Evolutionary conservation across 768 basidiomycete species (phyloP).

Genomic region (Hygrophorus russula): DNA sequence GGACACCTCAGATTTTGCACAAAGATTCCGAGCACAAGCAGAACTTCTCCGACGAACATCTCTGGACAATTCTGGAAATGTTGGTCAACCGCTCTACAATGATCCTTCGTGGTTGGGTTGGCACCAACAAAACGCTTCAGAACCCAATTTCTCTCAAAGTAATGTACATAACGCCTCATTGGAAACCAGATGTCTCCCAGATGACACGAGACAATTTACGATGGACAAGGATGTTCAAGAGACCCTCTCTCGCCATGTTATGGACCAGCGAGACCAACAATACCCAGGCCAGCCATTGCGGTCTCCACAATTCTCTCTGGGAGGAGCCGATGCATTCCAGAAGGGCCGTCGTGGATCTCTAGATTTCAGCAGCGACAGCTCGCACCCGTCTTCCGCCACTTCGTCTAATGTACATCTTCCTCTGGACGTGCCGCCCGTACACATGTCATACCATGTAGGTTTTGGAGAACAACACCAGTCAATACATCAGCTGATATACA

Average conservation of each 20-base stretch:
- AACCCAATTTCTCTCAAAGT: neutral
- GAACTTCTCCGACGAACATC: slow-evolving; percentile 28
- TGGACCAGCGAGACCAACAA: too few species aligned
- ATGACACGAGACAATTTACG: neutral
- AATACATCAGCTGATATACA: neutral
- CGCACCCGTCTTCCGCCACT: slow-evolving; percentile 40
- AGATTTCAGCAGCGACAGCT: slow-evolving; percentile 34
- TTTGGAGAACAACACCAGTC: neutral
- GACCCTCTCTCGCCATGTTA: neutral
- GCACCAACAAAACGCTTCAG: slow-evolving; percentile 6
- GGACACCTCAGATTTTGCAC: slow-evolving; percentile 26
- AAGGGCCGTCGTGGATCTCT: slow-evolving; percentile 18
- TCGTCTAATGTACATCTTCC: slow-evolving; percentile 46
- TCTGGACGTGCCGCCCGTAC: slow-evolving; percentile 11
- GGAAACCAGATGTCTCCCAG: neutral
- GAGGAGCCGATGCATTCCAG: too few species aligned
- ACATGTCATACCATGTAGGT: slow-evolving; percentile 15
- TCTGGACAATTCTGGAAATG: slow-evolving; percentile 1
- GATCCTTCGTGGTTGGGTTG: slow-evolving; percentile 11
- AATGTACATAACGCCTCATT: neutral
- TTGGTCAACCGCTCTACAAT: slow-evolving; percentile 9
- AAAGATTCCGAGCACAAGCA: slow-evolving; percentile 35
- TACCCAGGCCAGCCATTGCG: too few species aligned
- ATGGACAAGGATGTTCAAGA: neutral
- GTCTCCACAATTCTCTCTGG: too few species aligned